Conservation (phyloP, 306 rosid genomes). For the Medicago ruthenica region DNA sequence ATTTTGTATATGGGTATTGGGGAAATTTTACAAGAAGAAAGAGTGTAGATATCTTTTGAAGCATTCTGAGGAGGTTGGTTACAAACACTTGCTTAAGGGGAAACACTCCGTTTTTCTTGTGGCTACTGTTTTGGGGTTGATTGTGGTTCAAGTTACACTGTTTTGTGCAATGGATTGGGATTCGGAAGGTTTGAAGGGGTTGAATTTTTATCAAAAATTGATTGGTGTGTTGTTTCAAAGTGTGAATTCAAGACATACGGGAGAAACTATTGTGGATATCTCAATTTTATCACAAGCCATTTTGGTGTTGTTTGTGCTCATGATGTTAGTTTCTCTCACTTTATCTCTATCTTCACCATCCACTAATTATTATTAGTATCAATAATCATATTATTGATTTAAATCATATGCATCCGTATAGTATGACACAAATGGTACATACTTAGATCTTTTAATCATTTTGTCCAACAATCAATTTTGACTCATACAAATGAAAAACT, state of each 20-base stretch:
- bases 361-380: background rate
- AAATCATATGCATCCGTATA: too few relatives aligned
- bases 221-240: slow-evolving; percentile 51
- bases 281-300: slow-evolving; percentile 54
- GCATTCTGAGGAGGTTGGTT: slow-evolving; percentile 43
- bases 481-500: too few relatives aligned
- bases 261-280: slow-evolving; percentile 60
- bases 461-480: too few relatives aligned
- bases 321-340: slow-evolving; percentile 62
- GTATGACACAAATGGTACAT: too few relatives aligned
- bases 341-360: background rate
- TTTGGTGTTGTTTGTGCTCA: slow-evolving; percentile 58
- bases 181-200: slow-evolving; percentile 47
- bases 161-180: slow-evolving; percentile 61
- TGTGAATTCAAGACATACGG: slow-evolving; percentile 67
- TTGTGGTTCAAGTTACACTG: slow-evolving; percentile 44
- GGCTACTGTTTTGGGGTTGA: slow-evolving; percentile 53
- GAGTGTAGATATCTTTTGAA: slow-evolving; percentile 47
- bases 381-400: too few relatives aligned
- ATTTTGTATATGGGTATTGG: slow-evolving; percentile 43
- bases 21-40: slow-evolving; percentile 44
- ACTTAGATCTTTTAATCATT: too few relatives aligned
- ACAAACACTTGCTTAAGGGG: slow-evolving; percentile 52
- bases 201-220: slow-evolving; percentile 49
- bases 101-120: slow-evolving; percentile 44